A percentile compares a stretch with the other conserved stretches of the same genome.
Conservation (phyloP, 768 basidiomycete species). For the Leccinellum rugosiceps region DNA sequence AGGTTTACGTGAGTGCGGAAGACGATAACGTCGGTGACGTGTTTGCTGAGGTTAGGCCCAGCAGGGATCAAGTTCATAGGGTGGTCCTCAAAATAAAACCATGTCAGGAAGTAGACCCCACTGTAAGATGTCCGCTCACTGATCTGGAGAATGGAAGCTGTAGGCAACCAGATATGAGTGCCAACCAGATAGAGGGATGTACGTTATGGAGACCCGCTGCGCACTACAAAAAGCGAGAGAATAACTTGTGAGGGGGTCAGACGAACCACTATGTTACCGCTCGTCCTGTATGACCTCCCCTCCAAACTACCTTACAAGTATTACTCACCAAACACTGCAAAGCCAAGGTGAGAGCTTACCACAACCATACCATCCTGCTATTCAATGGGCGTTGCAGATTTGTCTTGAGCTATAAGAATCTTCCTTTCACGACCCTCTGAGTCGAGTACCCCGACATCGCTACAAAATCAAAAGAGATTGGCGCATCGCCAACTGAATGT, state of each 20-base stretch:
- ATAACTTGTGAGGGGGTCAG: not conserved
- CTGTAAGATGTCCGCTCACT: not conserved
- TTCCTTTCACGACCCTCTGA: slow-evolving; percentile 34
- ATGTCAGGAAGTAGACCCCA: not conserved
- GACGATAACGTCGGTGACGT: not conserved
- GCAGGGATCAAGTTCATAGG: not conserved
- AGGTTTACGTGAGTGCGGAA: not conserved
- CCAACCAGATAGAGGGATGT: not conserved
- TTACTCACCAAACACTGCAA: slow-evolving; percentile 39
- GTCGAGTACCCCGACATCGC: slow-evolving; percentile 34
- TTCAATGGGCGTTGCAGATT: slow-evolving; percentile 22
- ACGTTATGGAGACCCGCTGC: not conserved
- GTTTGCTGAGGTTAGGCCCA: not conserved
- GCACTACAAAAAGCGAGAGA: slow-evolving; percentile 4
- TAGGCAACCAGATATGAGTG: not conserved
- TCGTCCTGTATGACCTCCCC: slow-evolving; percentile 37
- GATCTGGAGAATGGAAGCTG: not conserved
- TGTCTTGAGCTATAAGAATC: slow-evolving; percentile 30
- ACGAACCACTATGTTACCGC: slow-evolving; percentile 19
- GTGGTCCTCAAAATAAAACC: not conserved
- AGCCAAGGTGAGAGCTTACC: slow-evolving; percentile 29
- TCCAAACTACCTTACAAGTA: slow-evolving; percentile 27
- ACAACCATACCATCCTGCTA: not conserved
- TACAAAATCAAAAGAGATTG: slow-evolving; percentile 22
- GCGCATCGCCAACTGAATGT: slow-evolving; percentile 20